Percentiles rank a stretch among this genome's conserved stretches.
phyloP scores from a whole-genome alignment of 371 early-diverging fungal species.

The Mucor irregularis region DNA sequence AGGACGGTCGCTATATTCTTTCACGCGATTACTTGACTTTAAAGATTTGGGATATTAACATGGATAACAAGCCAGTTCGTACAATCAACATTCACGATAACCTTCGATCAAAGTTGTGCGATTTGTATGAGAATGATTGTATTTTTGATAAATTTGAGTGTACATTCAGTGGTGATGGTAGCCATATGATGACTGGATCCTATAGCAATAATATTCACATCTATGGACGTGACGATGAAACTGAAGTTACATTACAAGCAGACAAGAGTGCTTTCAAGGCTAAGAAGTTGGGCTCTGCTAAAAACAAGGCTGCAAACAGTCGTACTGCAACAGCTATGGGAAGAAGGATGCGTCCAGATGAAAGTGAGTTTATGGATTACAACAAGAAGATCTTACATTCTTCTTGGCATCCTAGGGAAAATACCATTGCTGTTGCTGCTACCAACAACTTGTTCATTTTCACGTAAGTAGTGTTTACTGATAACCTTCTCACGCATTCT shows the following conservation, averaged over 20 bases:
- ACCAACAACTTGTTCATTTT: conserved; percentile 98
- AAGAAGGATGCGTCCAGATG: conserved; percentile 8
- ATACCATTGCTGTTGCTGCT: conserved; percentile 96
- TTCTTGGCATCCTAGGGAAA: conserved; percentile 97
- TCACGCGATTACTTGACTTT: conserved; percentile 96
- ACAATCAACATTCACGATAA: conserved; percentile 96
- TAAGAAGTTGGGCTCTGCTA: conserved; percentile 70
- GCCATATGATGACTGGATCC: conserved; percentile 89
- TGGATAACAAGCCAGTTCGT: conserved; percentile 91
- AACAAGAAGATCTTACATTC: conserved; percentile 96
- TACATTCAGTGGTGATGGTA: conserved; percentile 94
- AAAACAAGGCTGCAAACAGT: conserved; percentile 43
- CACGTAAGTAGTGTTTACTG: conserved; percentile 58
- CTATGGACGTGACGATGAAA: conserved; percentile 69
- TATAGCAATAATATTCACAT: conserved; percentile 96
- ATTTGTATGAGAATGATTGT: conserved; percentile 98
- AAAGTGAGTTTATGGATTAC: conserved; percentile 81
- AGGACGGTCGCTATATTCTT: conserved; percentile 95
- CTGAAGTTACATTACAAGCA: conserved; percentile 89
- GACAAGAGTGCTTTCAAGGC: conserved; percentile 96
- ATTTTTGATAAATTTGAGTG: conserved; percentile 99
- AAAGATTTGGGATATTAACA: conserved; percentile 98
- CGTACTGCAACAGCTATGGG: background rate
- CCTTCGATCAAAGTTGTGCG: conserved; percentile 91
- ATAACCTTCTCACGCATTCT: too few relatives aligned